phyloP scores from a whole-genome alignment of 345 rosid species.

The Eucalyptus cloeziana region DNA sequence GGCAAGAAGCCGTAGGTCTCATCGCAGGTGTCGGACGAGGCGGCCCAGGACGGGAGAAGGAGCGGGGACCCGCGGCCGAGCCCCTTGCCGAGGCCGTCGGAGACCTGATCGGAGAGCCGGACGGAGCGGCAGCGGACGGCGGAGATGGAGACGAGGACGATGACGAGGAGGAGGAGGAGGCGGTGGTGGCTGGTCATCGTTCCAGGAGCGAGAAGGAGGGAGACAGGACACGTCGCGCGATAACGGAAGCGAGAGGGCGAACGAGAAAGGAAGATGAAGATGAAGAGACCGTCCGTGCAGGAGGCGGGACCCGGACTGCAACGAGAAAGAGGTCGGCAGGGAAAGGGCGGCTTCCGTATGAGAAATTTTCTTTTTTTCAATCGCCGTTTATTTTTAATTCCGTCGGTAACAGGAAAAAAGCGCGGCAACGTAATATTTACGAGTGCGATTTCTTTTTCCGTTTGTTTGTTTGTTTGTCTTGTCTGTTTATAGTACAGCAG shows the following conservation, averaged over 20 bases:
- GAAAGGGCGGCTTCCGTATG: not conserved
- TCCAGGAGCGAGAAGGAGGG: not conserved
- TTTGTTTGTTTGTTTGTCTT: not conserved
- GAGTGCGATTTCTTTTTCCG: not conserved
- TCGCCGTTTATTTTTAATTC: not conserved
- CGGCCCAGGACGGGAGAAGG: not conserved
- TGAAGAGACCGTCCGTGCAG: not conserved
- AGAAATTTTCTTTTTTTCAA: not conserved
- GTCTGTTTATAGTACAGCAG: not conserved
- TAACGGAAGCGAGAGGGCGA: not conserved
- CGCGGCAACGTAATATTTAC: not conserved
- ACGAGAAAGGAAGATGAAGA: not conserved
- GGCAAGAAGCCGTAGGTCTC: conserved; percentile 45
- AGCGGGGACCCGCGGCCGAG: not conserved
- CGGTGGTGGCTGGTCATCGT: not conserved
- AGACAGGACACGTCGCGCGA: not conserved
- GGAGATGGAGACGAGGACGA: not conserved
- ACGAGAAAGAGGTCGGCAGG: not conserved
- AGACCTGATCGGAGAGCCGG: conserved; percentile 1
- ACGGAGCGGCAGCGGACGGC: conserved; percentile 10
- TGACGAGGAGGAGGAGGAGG: not conserved
- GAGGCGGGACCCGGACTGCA: too few relatives aligned
- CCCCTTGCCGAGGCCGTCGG: conserved; percentile 8
- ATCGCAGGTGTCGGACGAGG: conserved; percentile 15
- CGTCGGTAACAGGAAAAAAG: not conserved